These are phyloP conservation scores for Eucalyptus paniculata DNA, from an alignment of 345 rosid genomes.

Conservation along the genomic window DNA sequence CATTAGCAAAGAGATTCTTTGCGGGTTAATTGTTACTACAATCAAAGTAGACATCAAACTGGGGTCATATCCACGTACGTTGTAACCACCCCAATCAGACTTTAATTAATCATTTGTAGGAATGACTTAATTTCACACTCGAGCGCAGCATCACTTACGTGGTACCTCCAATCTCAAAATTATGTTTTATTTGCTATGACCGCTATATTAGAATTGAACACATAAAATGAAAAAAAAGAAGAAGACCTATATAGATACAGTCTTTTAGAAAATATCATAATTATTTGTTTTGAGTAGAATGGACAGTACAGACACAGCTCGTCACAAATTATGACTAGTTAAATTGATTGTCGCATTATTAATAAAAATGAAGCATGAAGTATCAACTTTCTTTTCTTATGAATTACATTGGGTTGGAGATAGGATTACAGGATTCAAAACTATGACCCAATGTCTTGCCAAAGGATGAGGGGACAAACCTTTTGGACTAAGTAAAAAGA, in stretches of 20 bases:
- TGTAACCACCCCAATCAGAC: background rate
- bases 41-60: background rate
- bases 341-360: background rate
- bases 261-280: no score
- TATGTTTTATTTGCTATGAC: background rate
- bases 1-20: background rate
- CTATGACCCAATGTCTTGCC: background rate
- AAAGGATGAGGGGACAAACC: background rate
- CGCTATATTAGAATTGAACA: background rate
- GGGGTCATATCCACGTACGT: background rate
- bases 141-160: background rate
- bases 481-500: background rate
- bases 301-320: accelerated
- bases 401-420: background rate
- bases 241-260: background rate
- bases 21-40: background rate
- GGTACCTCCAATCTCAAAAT: background rate
- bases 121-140: background rate
- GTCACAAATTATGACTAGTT: background rate
- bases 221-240: background rate
- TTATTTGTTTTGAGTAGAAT: background rate
- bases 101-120: background rate
- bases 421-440: background rate
- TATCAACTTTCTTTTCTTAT: background rate
- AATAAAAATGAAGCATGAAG: background rate